A percentile compares a stretch with the other conserved stretches of the same genome.
phyloP scores from a whole-genome alignment of 305 asterid genomes.

The Striga hermonthica region DNA sequence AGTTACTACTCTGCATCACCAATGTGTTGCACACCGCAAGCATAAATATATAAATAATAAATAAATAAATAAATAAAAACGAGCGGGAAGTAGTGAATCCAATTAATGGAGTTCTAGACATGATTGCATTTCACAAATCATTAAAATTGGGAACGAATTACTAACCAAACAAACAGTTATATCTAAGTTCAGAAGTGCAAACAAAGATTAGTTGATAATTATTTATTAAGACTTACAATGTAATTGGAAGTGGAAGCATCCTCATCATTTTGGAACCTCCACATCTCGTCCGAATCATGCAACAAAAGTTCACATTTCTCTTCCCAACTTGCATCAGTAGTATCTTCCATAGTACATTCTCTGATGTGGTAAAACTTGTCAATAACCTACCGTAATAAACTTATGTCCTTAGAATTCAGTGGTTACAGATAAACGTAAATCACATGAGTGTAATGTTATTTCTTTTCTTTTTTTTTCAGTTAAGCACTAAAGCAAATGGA shows the following conservation, averaged over 20 bases:
- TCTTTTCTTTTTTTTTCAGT: neutral
- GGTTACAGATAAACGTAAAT: constrained; percentile 23
- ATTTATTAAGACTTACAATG: constrained; percentile 57
- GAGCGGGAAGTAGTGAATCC: no score
- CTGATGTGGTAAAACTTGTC: constrained; percentile 75
- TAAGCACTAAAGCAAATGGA: constrained; percentile 7
- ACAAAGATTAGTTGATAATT: neutral
- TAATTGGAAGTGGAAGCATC: constrained; percentile 73
- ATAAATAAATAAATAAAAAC: no score
- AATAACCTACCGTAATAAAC: constrained; percentile 54
- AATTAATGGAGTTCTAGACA: no score
- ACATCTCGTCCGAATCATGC: constrained; percentile 67
- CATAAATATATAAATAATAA: no score
- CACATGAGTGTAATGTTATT: constrained; percentile 6
- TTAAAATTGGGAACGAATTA: no score
- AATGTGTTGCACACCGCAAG: no score
- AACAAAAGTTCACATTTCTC: constrained; percentile 72
- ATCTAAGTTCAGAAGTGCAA: no score
- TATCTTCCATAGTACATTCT: constrained; percentile 43
- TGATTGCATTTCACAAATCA: no score
- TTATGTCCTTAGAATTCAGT: constrained; percentile 6
- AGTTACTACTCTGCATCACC: no score
- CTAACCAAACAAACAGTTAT: no score
- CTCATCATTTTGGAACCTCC: constrained; percentile 65
- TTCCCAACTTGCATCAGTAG: constrained; percentile 60